These are phyloP conservation scores for Fraxinus quadrangulata DNA, from an alignment of 257 asterid genomes.

Conservation along the genomic window DNA sequence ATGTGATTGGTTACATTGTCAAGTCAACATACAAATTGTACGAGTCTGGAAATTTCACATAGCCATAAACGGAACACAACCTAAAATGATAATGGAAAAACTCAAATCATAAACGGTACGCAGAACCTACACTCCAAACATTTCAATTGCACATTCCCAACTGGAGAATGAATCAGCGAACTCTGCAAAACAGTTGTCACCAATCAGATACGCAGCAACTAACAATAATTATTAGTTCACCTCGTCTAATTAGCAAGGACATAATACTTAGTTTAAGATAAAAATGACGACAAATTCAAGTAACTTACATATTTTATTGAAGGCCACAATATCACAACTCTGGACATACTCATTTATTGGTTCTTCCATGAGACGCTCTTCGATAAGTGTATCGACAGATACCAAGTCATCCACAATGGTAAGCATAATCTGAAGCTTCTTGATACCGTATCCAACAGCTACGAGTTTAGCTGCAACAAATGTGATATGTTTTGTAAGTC, in stretches of 20 bases:
- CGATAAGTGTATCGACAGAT: conserved; percentile 37
- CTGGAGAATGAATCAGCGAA: neutral
- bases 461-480: conserved; percentile 37
- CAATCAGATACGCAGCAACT: neutral
- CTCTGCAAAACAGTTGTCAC: neutral
- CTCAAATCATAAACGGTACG: neutral
- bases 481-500: neutral
- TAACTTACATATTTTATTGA: conserved; percentile 60
- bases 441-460: conserved; percentile 43
- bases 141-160: neutral
- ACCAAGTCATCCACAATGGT: conserved; percentile 48
- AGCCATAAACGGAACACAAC: neutral
- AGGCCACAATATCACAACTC: conserved; percentile 68
- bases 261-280: neutral
- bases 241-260: neutral
- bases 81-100: neutral
- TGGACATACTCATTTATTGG: conserved; percentile 58
- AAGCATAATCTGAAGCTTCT: conserved; percentile 44
- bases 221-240: too few species aligned
- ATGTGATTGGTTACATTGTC: neutral
- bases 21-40: neutral
- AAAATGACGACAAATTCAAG: neutral
- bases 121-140: neutral
- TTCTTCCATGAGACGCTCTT: conserved; percentile 43
- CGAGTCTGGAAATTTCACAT: neutral